A percentile compares a stretch with the other conserved stretches of the same genome.
phyloP scores from a whole-genome alignment of 371 early-diverging fungal genomes.

The Apophysomyces trapeziformis region DNA sequence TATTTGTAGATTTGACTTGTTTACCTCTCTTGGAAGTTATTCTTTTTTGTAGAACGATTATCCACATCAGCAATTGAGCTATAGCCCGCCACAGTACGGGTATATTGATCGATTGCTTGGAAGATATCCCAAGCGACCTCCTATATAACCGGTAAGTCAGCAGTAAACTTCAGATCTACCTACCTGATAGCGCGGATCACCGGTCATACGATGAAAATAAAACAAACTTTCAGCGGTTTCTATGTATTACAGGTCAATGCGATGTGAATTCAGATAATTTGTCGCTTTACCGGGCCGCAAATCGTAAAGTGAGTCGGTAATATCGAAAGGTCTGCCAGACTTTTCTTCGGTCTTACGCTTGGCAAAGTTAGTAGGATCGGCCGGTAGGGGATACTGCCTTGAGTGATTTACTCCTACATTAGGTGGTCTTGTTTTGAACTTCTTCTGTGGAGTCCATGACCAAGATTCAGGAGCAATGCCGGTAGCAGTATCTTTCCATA shows the following conservation, averaged over 20 bases:
- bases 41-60: conserved; percentile 23
- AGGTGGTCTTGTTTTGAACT: neutral
- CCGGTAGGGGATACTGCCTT: neutral
- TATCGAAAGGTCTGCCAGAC: conserved; percentile 16
- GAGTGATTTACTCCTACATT: no score
- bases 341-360: conserved; percentile 2
- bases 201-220: conserved; percentile 70
- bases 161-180: neutral
- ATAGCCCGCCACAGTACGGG: conserved; percentile 57
- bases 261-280: neutral
- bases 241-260: conserved; percentile 18
- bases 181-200: conserved; percentile 59
- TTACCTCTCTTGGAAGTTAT: conserved; percentile 49
- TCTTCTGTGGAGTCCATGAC: conserved; percentile 31
- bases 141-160: conserved; percentile 39
- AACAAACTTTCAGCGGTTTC: conserved; percentile 82
- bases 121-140: conserved; percentile 68
- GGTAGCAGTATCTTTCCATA: conserved; percentile 33
- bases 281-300: conserved; percentile 57
- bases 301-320: conserved; percentile 35
- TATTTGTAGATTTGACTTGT: neutral
- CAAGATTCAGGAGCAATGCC: conserved; percentile 43
- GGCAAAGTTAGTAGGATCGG: conserved; percentile 1
- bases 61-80: conserved; percentile 58
- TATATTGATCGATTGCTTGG: conserved; percentile 61